Base-by-base conservation (phyloP, 2,329 filamentous ascomycete genomes). In the Parastagonospora avenae region DNA sequence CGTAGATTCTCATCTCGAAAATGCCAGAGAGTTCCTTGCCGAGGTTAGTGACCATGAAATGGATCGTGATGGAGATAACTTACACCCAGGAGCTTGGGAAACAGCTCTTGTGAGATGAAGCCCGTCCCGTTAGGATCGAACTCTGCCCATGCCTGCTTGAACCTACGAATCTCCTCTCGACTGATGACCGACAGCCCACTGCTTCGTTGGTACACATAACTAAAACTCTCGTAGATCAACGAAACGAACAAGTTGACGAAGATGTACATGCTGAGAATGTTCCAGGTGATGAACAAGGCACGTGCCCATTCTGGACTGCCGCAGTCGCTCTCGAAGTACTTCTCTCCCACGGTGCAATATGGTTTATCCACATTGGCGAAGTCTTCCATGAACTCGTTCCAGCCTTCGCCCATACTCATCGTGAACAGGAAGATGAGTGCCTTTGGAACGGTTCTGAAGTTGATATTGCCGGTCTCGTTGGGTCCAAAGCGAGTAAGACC, bases 181-280 rank as follows among this genome's bases (percentile, higher is more conserved):
- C 91, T 95, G 64, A 99, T 88, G 54, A 90, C 88, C 5, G 90
- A 91, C 63, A 97, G 82, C n/a, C 92, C 91, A 67, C 90, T 96
- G 54, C 93, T 97, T 57, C 92, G 86, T 77, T 99, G 95, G 72
- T 97, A 99, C 57, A 99, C 94, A 68, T 99, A 99, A 72, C 92
- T 96, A 81, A 99, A 99, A 76, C 92, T 97, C 78, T 99, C 94
- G 77, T 95, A 99, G 63, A 99, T 99, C 72, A 99, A 86, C 42
- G 94, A 99, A 52, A 99, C 93, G 74, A 99, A 99, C 70, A 99
- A 79, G 68, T 93, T 97, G 69, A 97, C 93, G 68, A 99, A 99
- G 67, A 99, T 96, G 77, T 99, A 99, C 94, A 99, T 99, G 89
- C 93, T 97, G 75, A 99, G 83, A 66, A 99, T 93, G 78, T 99